Percentiles rank a stretch among this genome's conserved stretches.
Evolutionary conservation across 345 rosid genomes (phyloP).

Genomic region (Isatis tinctoria): DNA sequence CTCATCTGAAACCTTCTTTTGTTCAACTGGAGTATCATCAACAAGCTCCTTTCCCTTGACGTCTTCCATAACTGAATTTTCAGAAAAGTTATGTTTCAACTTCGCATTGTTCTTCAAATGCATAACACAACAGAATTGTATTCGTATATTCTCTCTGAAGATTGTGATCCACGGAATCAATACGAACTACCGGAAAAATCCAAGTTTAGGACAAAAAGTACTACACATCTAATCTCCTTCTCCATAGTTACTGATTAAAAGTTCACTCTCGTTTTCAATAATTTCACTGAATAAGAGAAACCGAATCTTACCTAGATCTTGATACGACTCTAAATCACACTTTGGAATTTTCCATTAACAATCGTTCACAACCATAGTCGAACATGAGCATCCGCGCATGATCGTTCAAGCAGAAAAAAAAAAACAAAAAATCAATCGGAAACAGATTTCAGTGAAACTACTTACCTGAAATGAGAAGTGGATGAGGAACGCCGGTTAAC

Average conservation of each 20-base stretch:
- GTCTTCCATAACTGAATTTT: conserved; percentile 31
- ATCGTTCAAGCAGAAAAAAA: not conserved
- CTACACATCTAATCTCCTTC: not conserved
- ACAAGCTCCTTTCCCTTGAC: conserved; percentile 33
- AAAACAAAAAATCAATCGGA: not conserved
- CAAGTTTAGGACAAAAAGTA: not conserved
- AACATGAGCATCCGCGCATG: conserved; percentile 20
- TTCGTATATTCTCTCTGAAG: not conserved
- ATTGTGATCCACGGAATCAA: not conserved
- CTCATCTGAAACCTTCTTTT: conserved; percentile 25
- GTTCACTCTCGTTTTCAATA: conserved; percentile 1
- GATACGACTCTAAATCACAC: not conserved
- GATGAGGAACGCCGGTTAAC: conserved; percentile 15
- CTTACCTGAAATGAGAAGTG: not conserved
- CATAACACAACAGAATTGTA: not conserved
- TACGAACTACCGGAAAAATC: not conserved
- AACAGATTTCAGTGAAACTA: not conserved
- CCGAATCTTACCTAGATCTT: conserved; percentile 3
- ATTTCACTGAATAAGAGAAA: not conserved
- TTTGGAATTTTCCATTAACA: not conserved
- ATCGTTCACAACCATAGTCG: not conserved
- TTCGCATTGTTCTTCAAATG: not conserved
- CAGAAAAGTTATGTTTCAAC: not conserved
- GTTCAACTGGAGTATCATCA: conserved; percentile 9
- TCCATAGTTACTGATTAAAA: not conserved